These are phyloP conservation scores for Fusarium sp. DNA, from an alignment of 2,329 filamentous ascomycete species.

Conservation along the genomic window DNA sequence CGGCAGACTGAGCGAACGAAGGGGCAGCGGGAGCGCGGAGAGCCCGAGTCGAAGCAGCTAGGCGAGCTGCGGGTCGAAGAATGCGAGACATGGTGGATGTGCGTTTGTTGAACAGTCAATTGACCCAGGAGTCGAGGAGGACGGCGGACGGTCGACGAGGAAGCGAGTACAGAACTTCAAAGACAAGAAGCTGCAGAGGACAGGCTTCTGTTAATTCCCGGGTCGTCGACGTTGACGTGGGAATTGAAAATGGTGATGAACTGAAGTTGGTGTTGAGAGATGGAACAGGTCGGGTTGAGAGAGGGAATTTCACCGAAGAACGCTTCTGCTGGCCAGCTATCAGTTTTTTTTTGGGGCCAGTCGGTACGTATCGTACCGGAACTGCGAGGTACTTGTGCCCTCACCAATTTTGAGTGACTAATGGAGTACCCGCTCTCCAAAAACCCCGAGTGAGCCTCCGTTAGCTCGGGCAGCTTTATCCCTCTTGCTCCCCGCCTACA, in stretches of 20 bases:
- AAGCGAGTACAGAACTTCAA: conserved; percentile 29
- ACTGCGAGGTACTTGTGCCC: conserved; percentile 45
- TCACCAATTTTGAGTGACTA: conserved; percentile 20
- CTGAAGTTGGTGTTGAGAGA: conserved; percentile 48
- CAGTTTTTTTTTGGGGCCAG: conserved; percentile 51
- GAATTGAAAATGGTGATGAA: conserved; percentile 44
- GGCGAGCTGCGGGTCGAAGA: conserved; percentile 64
- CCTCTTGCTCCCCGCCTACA: conserved; percentile 44
- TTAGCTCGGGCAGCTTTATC: conserved; percentile 50
- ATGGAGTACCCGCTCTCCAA: conserved; percentile 43
- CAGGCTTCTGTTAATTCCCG: conserved; percentile 46
- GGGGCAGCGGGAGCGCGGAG: conserved; percentile 54
- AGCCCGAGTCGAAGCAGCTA: conserved; percentile 60
- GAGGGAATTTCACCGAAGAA: conserved; percentile 52
- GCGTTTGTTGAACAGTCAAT: conserved; percentile 42
- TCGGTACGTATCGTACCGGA: conserved; percentile 50
- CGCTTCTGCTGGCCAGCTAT: conserved; percentile 44
- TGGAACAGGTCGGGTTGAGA: conserved; percentile 49
- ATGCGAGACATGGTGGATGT: conserved; percentile 63
- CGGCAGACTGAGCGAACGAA: conserved; percentile 56
- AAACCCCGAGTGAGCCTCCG: conserved; percentile 46
- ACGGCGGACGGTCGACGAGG: conserved; percentile 28
- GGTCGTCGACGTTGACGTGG: conserved; percentile 46
- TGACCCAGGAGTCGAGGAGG: conserved; percentile 39
- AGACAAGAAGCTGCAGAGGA: conserved; percentile 42